A percentile compares a stretch with the other conserved stretches of the same genome.
Evolutionary conservation across 208 protist genomes (phyloP).

Genomic region (Phytomonas sp.): DNA sequence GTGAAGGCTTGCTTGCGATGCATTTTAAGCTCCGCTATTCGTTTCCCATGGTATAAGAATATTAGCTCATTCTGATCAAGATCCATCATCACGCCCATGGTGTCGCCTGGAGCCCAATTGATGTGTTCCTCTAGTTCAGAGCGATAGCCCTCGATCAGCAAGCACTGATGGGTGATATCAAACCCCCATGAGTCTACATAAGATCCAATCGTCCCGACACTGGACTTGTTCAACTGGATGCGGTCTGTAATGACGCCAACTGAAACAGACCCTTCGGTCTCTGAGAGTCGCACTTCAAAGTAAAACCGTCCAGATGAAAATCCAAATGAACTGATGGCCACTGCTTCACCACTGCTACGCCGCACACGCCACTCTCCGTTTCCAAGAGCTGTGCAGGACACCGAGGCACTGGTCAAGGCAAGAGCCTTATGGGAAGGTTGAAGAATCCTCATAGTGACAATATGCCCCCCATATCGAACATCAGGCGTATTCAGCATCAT

Average conservation of each 20-base stretch:
- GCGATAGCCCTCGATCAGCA: constrained; percentile 51
- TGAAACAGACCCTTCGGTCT: constrained; percentile 15
- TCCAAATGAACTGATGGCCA: constrained; percentile 56
- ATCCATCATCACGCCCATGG: constrained; percentile 79
- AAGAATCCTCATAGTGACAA: neutral
- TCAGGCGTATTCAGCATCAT: neutral
- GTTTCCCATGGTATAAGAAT: constrained; percentile 57
- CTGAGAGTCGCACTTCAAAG: constrained; percentile 75
- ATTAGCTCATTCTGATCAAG: constrained; percentile 43
- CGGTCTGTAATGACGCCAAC: constrained; percentile 64
- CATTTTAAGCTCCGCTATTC: neutral
- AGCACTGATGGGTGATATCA: constrained; percentile 56
- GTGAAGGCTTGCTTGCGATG: constrained; percentile 24
- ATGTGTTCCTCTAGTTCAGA: constrained; percentile 49
- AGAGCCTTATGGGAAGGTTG: neutral
- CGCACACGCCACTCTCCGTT: constrained; percentile 26
- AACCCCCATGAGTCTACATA: constrained; percentile 80
- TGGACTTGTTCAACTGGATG: constrained; percentile 14
- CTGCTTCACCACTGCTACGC: constrained; percentile 24
- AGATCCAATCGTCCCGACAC: constrained; percentile 34
- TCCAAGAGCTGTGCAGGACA: neutral
- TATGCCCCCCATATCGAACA: neutral
- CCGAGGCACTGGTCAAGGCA: neutral
- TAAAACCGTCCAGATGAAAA: constrained; percentile 74
- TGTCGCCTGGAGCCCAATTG: constrained; percentile 76